Base-by-base conservation (phyloP, 176 grass and related monocot genomes). In the Microstegium vimineum region DNA sequence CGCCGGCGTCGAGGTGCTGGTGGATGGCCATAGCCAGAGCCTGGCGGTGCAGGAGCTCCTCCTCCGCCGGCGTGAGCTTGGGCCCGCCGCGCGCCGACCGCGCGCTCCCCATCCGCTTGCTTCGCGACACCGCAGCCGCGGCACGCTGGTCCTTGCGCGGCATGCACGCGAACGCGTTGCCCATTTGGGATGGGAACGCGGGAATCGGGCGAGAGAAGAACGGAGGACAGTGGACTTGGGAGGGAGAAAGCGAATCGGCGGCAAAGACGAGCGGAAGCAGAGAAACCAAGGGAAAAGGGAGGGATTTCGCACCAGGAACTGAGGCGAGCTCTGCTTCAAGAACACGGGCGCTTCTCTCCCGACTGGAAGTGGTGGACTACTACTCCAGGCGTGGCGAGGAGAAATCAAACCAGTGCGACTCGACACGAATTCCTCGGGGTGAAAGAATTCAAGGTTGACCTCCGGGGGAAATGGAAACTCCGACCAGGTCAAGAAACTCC, bases 1-100 rank as follows among this genome's bases (percentile, higher is more conserved):
- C 90, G 5, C 91, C 93, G 10, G 93, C 89, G 56, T 99, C 93
- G 86, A 99, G 94, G 85, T 95, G 93, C 87, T 94, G 89, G 75
- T 94, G 93, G 64, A 94, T 92, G 46, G 96, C 96, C 82, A 95
- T 92, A 74, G 96, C 96, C 23, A 99, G 93, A 30, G 96, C 96
- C 86, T 90, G 96, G 27, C 85, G 91, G 87, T 99, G 96, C 68
- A 99, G 75, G 14, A 92, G 78, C 89, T 99, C 93, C 83, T 95
- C 96, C 87, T 99, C 96, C 20, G 89, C 93, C 25, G 89, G 71
- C 76, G 86, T 93, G 40, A 85, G 81, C 87, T 92, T 89, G 59
- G 87, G 81, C 56, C 89, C 86, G 69, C 86, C 85, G 32, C 84
- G 91, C 76, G 76, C 81, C 40, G 89, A 46, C 41, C 82, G 86